Base-by-base conservation (phyloP, 495 filamentous ascomycete species). In the Parathielavia appendiculata region DNA sequence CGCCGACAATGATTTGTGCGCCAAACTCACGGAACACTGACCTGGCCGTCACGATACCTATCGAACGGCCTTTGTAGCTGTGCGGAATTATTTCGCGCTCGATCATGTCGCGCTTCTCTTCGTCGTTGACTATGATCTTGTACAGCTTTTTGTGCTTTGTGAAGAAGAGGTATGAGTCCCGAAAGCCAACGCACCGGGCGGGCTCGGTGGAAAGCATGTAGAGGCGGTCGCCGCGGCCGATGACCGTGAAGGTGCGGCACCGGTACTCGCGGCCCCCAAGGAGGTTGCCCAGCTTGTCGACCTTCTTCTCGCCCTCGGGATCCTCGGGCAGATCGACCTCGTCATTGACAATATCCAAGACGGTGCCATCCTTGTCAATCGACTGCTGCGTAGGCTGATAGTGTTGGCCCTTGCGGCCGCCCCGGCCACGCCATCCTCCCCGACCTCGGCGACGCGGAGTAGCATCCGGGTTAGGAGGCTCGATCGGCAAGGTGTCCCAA, bases 171-270 rank as follows among this genome's bases (percentile, higher is more conserved):
- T 98, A 98, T 56, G 89, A 93, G 74, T 98, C 93, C 54, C 93
- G 78, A 80, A 98, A 98, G 8, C 93, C 93, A 49, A 95, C 92
- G 65, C 93, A 98, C 56, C 93, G 84, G 20, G 93, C 93, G 5
- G 93, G 93, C 64, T 98, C 93, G 2, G 93, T 98, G 2, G 91
- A 96, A 66, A 98, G 76, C 93, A 98, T 98, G 82, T 98, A 98
- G 16, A 95, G 81, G 22, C 90, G 75, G 30, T 93, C 81, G n/a
- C 85, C 89, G 48, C 91, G 85, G 48, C 88, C 89, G 23, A 83
- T 77, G 51, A 98, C 87, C 32, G 85, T 95, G 69, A 98, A 98
- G 2, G 89, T 92, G 44, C 93, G 86, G 64, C 95, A 95, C 50
- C 95, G 85, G 67, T 97, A 98, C 62, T 97, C 89, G 62, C 93